Conservation (phyloP, 192 early-diverging fungal genomes). For the Linnemannia zychae region DNA sequence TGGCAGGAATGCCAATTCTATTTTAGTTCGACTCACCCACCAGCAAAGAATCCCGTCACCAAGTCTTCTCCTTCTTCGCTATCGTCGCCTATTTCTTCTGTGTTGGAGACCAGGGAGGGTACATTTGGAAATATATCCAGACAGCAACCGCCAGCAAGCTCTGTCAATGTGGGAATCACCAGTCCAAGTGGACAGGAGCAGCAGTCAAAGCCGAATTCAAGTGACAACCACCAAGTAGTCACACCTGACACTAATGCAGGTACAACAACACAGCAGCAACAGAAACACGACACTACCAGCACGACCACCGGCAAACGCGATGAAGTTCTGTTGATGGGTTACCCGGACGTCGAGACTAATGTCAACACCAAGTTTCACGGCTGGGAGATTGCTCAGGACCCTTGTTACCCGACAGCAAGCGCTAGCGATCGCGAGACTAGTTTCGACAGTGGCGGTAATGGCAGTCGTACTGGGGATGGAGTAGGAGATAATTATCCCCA, state of each 20-base stretch:
- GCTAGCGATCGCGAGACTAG: not conserved
- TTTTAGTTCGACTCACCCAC: slow-evolving; percentile 25
- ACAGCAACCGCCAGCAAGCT: not conserved
- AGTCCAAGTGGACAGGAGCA: too few species aligned
- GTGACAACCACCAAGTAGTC: not conserved
- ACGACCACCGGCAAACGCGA: not conserved
- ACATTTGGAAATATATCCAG: not conserved
- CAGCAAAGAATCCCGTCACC: not conserved
- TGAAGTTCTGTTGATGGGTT: slow-evolving; percentile 7
- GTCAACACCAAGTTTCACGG: slow-evolving; percentile 47
- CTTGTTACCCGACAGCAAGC: not conserved
- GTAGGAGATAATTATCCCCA: not conserved
- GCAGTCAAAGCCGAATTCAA: not conserved
- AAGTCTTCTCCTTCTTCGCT: not conserved
- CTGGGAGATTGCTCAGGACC: slow-evolving; percentile 39
- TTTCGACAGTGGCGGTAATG: not conserved
- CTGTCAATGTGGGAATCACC: not conserved
- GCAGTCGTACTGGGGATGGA: not conserved
- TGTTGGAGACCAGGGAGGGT: not conserved
- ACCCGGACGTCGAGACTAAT: slow-evolving; percentile 45
- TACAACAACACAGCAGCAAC: too few species aligned
- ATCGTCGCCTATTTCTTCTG: too few species aligned
- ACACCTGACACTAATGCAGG: not conserved
- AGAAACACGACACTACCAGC: not conserved
- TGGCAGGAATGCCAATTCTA: slow-evolving; percentile 51